Evolutionary conservation across 2,329 filamentous ascomycete genomes (phyloP).

Genomic region (Penicillium frequentans): DNA sequence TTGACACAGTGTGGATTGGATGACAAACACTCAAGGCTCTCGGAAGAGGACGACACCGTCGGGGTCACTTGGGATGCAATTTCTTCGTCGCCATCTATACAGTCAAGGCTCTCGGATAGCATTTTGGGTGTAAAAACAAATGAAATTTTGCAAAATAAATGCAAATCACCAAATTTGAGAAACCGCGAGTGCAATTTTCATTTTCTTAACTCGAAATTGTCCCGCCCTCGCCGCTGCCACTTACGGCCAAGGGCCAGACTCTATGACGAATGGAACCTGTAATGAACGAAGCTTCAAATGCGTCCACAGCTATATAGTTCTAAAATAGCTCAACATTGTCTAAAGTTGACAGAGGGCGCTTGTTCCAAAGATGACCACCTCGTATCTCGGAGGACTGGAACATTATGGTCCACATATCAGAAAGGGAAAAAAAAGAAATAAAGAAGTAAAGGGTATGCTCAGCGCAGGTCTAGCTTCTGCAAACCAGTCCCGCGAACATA

Average conservation of each 20-base stretch:
- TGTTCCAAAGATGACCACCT: too few species aligned
- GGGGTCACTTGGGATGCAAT: not conserved
- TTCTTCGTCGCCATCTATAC: not conserved
- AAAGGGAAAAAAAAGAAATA: not conserved
- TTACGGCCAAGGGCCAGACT: not conserved
- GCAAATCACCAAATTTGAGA: not conserved
- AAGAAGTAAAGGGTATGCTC: not conserved
- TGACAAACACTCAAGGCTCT: not conserved
- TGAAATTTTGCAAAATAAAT: not conserved
- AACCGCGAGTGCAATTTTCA: not conserved
- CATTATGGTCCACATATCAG: too few species aligned
- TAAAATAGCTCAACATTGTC: too few species aligned
- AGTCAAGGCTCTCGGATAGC: not conserved
- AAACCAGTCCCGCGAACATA: constrained; percentile 9
- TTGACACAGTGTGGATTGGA: not conserved
- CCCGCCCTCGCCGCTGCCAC: not conserved
- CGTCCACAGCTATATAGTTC: not conserved
- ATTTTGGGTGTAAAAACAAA: not conserved
- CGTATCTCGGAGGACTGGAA: too few species aligned
- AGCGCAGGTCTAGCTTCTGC: constrained; percentile 4
- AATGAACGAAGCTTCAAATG: not conserved
- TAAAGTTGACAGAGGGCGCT: too few species aligned
- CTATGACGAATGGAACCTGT: not conserved
- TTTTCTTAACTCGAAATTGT: not conserved
- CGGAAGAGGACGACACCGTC: not conserved